These are phyloP conservation scores for Fagus crenata DNA, from an alignment of 306 rosid genomes.

Conservation along the genomic window DNA sequence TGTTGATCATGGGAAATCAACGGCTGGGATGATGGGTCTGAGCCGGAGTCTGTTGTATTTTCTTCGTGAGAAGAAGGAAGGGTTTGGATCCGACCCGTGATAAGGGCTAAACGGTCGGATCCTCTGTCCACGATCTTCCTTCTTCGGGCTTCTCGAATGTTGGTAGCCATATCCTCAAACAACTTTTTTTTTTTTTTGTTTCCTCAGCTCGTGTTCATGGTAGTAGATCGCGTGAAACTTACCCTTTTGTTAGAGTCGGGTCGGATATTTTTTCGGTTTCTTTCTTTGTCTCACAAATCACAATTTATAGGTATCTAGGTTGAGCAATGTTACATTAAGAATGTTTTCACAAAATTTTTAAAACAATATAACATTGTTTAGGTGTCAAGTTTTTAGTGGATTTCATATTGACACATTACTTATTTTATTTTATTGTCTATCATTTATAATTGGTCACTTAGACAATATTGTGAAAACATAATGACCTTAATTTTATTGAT, in stretches of 20 bases:
- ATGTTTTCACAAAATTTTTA: too few species aligned
- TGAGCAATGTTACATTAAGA: too few species aligned
- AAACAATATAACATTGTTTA: too few species aligned
- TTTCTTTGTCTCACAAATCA: background rate
- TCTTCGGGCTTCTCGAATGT: conserved; percentile 57
- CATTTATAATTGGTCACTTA: too few species aligned
- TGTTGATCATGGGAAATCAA: conserved; percentile 27
- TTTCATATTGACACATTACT: too few species aligned
- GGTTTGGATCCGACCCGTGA: conserved; percentile 57
- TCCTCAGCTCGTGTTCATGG: background rate
- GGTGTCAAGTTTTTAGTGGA: too few species aligned
- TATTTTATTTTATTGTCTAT: too few species aligned
- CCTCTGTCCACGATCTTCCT: conserved; percentile 69
- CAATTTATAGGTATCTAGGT: too few species aligned
- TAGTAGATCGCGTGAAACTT: background rate
- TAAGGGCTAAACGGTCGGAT: conserved; percentile 74
- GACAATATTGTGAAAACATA: too few species aligned
- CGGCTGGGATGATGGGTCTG: conserved; percentile 32
- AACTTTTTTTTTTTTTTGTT: too few species aligned
- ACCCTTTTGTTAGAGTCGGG: background rate
- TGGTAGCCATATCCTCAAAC: conserved; percentile 48
- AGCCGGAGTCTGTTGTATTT: background rate
- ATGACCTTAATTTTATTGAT: too few species aligned
- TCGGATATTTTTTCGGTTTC: background rate
- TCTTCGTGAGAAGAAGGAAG: conserved; percentile 14